Conservation (phyloP, 2,329 filamentous ascomycete genomes). For the Ophiocordyceps camponoti-floridani region DNA sequence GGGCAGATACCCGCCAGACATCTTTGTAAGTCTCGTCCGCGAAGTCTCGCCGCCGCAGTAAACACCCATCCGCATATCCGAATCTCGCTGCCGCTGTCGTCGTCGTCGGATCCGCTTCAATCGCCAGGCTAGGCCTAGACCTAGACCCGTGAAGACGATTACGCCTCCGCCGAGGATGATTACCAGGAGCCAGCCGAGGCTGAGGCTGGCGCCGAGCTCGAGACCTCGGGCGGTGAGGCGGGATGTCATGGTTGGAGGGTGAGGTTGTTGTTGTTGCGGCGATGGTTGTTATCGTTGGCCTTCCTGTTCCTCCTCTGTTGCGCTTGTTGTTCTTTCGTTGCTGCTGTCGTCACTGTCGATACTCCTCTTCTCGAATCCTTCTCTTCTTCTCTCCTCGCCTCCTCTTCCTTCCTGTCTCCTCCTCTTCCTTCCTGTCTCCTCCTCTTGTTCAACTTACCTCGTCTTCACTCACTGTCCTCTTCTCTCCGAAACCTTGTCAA, state of each 20-base stretch:
- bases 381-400: background rate
- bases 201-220: conserved; percentile 5
- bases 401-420: background rate
- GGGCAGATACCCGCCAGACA: conserved; percentile 1
- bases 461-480: too few species aligned
- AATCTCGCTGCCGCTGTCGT: conserved; percentile 1
- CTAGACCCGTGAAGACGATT: conserved; percentile 23
- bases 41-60: conserved; percentile 4
- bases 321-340: background rate
- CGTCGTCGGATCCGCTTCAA: conserved; percentile 8
- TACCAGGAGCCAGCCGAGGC: conserved; percentile 21
- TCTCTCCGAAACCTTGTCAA: too few species aligned
- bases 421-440: background rate
- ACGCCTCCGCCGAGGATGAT: conserved; percentile 30
- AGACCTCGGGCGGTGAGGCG: background rate
- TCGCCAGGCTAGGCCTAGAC: conserved; percentile 22
- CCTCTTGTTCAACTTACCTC: background rate
- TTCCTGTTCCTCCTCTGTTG: background rate
- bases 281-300: too few species aligned
- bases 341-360: background rate
- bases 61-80: conserved; percentile 3
- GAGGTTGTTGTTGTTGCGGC: too few species aligned
- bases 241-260: conserved; percentile 2
- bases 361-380: too few species aligned
- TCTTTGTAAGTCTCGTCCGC: conserved; percentile 13